These are phyloP conservation scores for Erigeron canadensis DNA, from an alignment of 129 eudicot species.

Conservation along the genomic window DNA sequence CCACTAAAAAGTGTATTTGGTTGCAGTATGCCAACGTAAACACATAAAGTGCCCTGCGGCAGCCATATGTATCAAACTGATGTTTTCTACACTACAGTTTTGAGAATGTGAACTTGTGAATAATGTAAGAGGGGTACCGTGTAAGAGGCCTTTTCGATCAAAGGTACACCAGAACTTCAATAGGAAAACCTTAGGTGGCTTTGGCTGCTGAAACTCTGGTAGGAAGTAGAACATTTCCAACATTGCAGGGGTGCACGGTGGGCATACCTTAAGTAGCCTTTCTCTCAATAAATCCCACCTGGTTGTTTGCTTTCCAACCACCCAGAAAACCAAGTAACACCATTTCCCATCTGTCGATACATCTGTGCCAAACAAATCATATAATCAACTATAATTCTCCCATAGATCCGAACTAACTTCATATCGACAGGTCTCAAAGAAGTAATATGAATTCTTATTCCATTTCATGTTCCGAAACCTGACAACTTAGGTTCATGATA, in stretches of 20 bases:
- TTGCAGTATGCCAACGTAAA: background rate
- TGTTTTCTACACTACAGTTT: background rate
- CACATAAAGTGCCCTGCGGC: background rate
- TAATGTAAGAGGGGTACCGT: constrained; percentile 36
- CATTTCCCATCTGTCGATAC: constrained; percentile 73
- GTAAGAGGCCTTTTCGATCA: constrained; percentile 64
- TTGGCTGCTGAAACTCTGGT: constrained; percentile 61
- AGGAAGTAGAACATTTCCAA: constrained; percentile 52
- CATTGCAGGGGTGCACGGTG: constrained; percentile 50
- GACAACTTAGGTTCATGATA: background rate
- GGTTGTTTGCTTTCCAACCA: constrained; percentile 55
- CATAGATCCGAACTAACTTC: background rate
- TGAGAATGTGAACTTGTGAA: background rate
- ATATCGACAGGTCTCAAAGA: background rate
- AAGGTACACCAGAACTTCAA: constrained; percentile 64
- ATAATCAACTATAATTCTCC: background rate
- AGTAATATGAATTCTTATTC: background rate
- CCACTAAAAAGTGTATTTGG: background rate
- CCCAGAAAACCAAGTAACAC: constrained; percentile 78
- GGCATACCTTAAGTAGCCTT: constrained; percentile 62
- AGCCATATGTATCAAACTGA: constrained; percentile 3
- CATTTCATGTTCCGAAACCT: background rate
- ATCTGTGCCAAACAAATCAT: constrained; percentile 38
- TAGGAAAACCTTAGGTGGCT: constrained; percentile 54
- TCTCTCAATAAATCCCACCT: constrained; percentile 55